Conservation (phyloP, 805 yeast species). For the Starmera pachycereana region DNA sequence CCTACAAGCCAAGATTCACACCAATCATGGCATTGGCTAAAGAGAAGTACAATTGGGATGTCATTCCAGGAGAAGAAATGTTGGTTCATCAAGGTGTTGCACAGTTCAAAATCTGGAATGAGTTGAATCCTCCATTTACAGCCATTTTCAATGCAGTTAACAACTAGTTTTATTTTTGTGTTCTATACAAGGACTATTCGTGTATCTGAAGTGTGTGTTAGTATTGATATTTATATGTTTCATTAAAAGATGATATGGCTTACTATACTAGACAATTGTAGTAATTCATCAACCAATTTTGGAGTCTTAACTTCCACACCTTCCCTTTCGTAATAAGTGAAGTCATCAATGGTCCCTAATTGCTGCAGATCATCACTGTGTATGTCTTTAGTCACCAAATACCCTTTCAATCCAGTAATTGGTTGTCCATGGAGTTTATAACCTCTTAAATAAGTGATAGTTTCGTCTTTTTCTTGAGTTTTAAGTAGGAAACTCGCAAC, state of each 20-base stretch:
- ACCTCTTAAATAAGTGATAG: slow-evolving; percentile 24
- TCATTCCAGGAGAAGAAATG: slow-evolving; percentile 88
- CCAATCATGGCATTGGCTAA: slow-evolving; percentile 75
- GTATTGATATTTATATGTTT: no score
- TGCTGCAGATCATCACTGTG: slow-evolving; percentile 12
- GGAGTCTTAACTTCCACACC: slow-evolving; percentile 20
- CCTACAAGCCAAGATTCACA: slow-evolving; percentile 84
- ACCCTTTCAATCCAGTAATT: slow-evolving; percentile 7
- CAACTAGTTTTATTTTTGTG: slow-evolving; percentile 1
- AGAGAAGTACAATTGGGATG: slow-evolving; percentile 57
- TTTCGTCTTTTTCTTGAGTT: slow-evolving; percentile 3
- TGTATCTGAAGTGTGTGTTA: no score
- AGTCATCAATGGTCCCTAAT: slow-evolving; percentile 6
- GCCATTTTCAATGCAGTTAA: slow-evolving; percentile 53
- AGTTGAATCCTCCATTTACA: slow-evolving; percentile 50
- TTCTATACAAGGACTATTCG: no score
- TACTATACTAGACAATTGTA: slow-evolving; percentile 7
- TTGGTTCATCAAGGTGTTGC: slow-evolving; percentile 86
- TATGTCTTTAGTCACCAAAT: slow-evolving; percentile 9
- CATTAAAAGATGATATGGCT: no score
- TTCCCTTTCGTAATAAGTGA: slow-evolving; percentile 28
- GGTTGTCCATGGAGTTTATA: slow-evolving; percentile 22
- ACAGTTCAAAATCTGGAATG: slow-evolving; percentile 76
- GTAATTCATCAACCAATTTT: slow-evolving; percentile 20
- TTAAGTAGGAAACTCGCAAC: slow-evolving; percentile 11